Evolutionary conservation across 768 basidiomycete species (phyloP), one percentile per base, ranked within the genome.

Genomic region (Agaricus sinodeliciosus): DNA sequence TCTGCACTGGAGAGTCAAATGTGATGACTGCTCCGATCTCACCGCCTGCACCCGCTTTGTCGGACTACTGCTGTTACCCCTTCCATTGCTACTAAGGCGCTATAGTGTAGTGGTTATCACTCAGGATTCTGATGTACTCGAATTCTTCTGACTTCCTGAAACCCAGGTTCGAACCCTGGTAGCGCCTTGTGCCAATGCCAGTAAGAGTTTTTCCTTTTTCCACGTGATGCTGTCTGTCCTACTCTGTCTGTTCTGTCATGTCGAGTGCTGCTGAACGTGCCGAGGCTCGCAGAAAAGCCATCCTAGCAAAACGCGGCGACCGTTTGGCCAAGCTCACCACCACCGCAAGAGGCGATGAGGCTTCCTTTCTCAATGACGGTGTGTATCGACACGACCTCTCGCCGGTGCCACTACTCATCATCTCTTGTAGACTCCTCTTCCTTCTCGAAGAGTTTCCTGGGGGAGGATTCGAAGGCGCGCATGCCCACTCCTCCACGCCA

Each of bases 301-400:
- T 92, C 54, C 78, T 90, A 18, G 74, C 74, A 57, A 75, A 87
- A 49, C 82, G 86, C 12, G 73, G 72, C 26, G 87, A 90, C 72
- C 79, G 89, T 49, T 80, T 92, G 40, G 83, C 86, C 27, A 90
- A 83, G 61, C 77, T 92, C 41, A 89, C 90, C 3, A 85, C 84
- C 2, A 84, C 84, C 3, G 76, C 78, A 11, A 78, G 85, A 34
- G 78, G 89, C 18, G 86, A 87, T 46, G 85, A 89, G 52, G 80
- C 75, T 8, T 70, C 72, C 9, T 83, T 77, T 60, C 64, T 76
- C 48, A 76, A 75, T 59, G 71, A 78, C 50, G 78, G 83, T 81
- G 57, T 49, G 65, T 65, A 26, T 36, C 31, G 45, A 12, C 28
- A 45, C 31, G 45, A 15, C 28, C 46, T 62, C 12, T 41, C 37